Conservation (phyloP, 2,329 filamentous ascomycete species). For the Trichoderma gracile region DNA sequence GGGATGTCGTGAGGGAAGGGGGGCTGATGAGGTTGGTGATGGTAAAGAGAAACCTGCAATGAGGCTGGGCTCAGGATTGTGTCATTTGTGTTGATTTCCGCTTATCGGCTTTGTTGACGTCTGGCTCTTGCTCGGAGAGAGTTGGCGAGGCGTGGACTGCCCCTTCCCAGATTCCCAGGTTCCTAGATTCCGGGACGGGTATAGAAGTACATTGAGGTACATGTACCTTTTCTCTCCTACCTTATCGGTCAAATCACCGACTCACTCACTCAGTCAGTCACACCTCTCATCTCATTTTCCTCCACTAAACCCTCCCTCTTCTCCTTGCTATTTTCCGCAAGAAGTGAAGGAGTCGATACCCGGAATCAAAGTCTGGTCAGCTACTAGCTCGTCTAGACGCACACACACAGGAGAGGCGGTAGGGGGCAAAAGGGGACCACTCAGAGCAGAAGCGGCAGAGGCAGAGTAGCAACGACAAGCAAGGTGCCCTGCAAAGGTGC, state of each 20-base stretch:
- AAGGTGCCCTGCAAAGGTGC: not conserved
- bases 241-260: not conserved
- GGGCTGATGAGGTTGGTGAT: slow-evolving; percentile 10
- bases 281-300: not conserved
- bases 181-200: not conserved
- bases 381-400: not conserved
- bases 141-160: not conserved
- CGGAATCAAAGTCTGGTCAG: not conserved
- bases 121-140: not conserved
- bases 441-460: slow-evolving; percentile 9
- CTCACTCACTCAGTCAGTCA: not conserved
- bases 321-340: not conserved
- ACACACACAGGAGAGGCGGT: not conserved
- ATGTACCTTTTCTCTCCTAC: not conserved
- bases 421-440: slow-evolving; percentile 13
- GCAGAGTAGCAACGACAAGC: slow-evolving; percentile 11
- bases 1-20: not conserved
- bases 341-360: not conserved
- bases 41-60: not conserved
- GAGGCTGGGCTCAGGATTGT: not conserved
- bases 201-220: not conserved
- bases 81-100: too few species aligned
- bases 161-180: not conserved
- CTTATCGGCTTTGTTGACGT: slow-evolving; percentile 10
- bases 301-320: not conserved